Base-by-base conservation (phyloP, 805 yeast genomes). In the Jamesozyma gamospora region DNA sequence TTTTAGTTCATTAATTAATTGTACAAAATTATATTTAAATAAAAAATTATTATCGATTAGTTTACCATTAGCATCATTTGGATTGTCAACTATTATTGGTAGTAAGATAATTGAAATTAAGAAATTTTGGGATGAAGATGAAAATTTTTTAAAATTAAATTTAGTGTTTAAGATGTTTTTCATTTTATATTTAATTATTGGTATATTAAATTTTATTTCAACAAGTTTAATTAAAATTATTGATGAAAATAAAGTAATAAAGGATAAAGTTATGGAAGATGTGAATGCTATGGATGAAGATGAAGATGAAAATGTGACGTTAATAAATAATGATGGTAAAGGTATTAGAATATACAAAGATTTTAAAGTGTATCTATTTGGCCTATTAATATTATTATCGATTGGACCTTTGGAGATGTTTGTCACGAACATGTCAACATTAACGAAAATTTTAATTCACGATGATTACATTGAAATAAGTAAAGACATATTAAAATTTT, bases 371-470 rank as follows among this genome's bases (percentile, higher is more conserved):
- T 79, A 84, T 67, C 43, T 80, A 2, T 60, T 85, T n/a, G 66
- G 82, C 19, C 43, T 71, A 3, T 71, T 86, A 10, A 69, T 87
- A 39, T 66, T 87, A 21, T 60, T 85, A 34, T 70, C 79, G 27
- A 62, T 84, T 21, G 97, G 97, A 0, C 90, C 95, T 0, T 64
- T 84, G 41, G 97, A 88, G 52, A 76, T 85, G 69, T 86, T 75
- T 58, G 75, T 84, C 46, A 82, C 86, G 40, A 84, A 87, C 54
- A 71, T 88, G 70, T 92, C 90, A 1, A 79, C 87, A 7, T 64
- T 88, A 11, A 63, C 80, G n/a, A 60, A 63, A 31, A 5, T 24
- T 16, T 11, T 34, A 37, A 28, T 45, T 37, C 4, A 28, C n/a
- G 11, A 10, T 3, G 16, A 46, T 41, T 16, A 44, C 40, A 24